Conservation (phyloP, 768 basidiomycete species). For the Rhodotorula toruloides region DNA sequence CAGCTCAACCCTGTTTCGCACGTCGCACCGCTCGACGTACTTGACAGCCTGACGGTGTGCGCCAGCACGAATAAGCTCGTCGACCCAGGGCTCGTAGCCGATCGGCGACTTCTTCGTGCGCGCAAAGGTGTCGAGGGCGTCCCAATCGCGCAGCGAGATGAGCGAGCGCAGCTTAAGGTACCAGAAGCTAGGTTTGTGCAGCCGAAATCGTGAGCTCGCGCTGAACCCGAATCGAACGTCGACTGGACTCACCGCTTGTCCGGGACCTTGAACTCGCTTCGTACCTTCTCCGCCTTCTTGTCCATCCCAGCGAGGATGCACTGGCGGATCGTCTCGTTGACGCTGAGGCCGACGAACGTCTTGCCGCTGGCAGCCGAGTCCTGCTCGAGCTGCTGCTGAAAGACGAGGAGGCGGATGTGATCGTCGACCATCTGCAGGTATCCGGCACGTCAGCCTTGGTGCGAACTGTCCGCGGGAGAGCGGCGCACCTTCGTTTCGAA, state of each 20-base stretch:
- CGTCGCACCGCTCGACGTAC: slow-evolving; percentile 80
- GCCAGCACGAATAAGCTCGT: slow-evolving; percentile 67
- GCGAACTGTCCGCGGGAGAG: no score
- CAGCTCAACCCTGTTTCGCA: slow-evolving; percentile 71
- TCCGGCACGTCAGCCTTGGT: neutral
- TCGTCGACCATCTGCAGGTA: slow-evolving; percentile 81
- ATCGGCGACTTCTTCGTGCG: slow-evolving; percentile 86
- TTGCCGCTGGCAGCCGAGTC: slow-evolving; percentile 64
- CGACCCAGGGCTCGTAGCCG: slow-evolving; percentile 87
- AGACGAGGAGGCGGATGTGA: slow-evolving; percentile 62
- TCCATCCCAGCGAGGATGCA: slow-evolving; percentile 72
- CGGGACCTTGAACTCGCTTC: slow-evolving; percentile 83
- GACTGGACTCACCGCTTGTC: slow-evolving; percentile 74
- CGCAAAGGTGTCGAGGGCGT: slow-evolving; percentile 75
- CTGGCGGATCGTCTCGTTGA: slow-evolving; percentile 76
- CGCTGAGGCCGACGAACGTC: slow-evolving; percentile 71
- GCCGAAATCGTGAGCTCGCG: no score
- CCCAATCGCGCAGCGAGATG: slow-evolving; percentile 73
- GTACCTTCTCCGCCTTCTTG: slow-evolving; percentile 83
- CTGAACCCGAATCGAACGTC: neutral
- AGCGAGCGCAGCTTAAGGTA: slow-evolving; percentile 81
- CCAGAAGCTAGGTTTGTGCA: slow-evolving; percentile 69
- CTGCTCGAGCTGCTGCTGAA: slow-evolving; percentile 82
- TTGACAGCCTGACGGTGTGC: slow-evolving; percentile 66
- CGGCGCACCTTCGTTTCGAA: slow-evolving; percentile 58